These are phyloP conservation scores for Aspergillus ibericus DNA, from an alignment of 2,329 filamentous ascomycete genomes.

Conservation along the genomic window DNA sequence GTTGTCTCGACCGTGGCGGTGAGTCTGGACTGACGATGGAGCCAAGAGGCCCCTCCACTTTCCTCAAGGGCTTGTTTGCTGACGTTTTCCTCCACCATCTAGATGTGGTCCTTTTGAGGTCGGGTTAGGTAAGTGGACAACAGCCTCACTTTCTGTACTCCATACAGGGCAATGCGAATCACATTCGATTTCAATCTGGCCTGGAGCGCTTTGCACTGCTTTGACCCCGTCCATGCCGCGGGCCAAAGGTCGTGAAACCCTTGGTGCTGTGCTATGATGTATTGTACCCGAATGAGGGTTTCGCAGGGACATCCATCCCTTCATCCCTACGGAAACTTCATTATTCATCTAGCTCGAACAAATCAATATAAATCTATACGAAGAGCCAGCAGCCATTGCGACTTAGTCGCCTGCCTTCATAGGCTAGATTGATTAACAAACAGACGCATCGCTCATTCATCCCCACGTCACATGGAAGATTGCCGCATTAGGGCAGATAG, in stretches of 20 bases:
- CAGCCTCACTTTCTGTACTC: constrained; percentile 1
- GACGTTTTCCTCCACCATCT: background rate
- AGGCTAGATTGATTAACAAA: background rate
- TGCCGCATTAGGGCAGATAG: background rate
- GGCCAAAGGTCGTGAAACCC: background rate
- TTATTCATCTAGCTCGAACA: too few species aligned
- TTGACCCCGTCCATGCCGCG: background rate
- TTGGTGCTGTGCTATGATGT: background rate
- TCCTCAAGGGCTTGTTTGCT: background rate
- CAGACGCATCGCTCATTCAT: background rate
- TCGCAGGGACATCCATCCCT: background rate
- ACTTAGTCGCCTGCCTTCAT: too few species aligned
- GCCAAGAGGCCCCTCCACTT: background rate
- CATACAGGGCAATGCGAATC: background rate
- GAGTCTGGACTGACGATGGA: background rate
- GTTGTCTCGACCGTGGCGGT: constrained; percentile 4
- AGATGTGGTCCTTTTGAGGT: background rate
- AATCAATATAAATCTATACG: too few species aligned
- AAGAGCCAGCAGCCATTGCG: too few species aligned
- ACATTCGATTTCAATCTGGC: background rate
- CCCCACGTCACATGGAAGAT: background rate
- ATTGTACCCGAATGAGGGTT: background rate
- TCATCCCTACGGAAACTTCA: too few species aligned
- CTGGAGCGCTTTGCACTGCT: background rate
- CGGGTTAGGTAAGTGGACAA: background rate